Percentiles rank a stretch among this genome's conserved stretches.
Conservation (phyloP, 176 grass and related monocot species). For the Miscanthus lutarioriparius region DNA sequence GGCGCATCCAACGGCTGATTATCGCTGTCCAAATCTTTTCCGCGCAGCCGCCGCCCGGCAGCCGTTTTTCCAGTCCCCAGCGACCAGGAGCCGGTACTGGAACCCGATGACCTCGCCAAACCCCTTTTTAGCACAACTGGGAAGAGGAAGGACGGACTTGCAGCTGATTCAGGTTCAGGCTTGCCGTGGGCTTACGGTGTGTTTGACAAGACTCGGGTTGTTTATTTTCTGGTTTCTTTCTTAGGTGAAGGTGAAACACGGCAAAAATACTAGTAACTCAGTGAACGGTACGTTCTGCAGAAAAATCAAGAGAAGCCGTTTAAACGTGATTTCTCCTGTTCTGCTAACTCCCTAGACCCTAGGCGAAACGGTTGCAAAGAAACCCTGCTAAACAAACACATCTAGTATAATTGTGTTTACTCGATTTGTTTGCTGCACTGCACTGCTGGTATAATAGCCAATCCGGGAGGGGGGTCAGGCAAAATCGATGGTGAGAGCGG, state of each 20-base stretch:
- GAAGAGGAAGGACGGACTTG: neutral
- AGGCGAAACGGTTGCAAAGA: too few species aligned
- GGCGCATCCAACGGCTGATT: neutral
- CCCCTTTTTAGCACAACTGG: neutral
- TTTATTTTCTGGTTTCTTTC: neutral
- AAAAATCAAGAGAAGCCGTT: too few species aligned
- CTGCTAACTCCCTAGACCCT: too few species aligned
- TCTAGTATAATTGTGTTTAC: too few species aligned
- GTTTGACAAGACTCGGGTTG: neutral
- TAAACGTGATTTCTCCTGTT: too few species aligned
- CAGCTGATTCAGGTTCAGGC: neutral
- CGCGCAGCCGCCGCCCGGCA: neutral
- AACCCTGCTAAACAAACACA: too few species aligned
- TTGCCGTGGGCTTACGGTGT: neutral
- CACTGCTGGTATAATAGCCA: too few species aligned
- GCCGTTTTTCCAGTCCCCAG: neutral
- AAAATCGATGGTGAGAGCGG: too few species aligned
- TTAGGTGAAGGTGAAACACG: neutral
- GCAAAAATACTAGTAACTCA: neutral
- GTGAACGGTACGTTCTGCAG: too few species aligned
- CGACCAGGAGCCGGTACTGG: neutral
- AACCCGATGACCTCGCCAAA: neutral
- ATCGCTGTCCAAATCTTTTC: neutral
- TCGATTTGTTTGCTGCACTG: too few species aligned
- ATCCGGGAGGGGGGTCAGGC: too few species aligned